Conservation (phyloP, 116 monocot genomes). For the Papilionanthe hybrid region DNA sequence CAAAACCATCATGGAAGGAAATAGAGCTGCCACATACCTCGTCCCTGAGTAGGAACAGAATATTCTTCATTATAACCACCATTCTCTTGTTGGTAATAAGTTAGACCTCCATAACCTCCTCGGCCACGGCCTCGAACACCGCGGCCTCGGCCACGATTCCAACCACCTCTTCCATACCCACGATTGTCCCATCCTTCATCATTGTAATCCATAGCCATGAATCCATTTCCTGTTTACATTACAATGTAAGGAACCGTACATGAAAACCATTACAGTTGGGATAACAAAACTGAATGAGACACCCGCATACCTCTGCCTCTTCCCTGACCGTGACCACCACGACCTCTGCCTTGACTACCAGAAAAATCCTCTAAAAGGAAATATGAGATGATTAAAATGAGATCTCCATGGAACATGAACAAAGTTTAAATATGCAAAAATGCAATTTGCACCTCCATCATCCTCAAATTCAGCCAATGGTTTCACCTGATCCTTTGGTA, state of each 20-base stretch:
- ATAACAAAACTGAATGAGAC: not conserved
- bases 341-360: constrained; percentile 33
- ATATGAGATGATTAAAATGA: not conserved
- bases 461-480: constrained; percentile 41
- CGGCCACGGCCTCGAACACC: constrained; percentile 29
- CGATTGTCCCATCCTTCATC: constrained; percentile 37
- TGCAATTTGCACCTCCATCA: constrained; percentile 18
- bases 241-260: not conserved
- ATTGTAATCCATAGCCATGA: constrained; percentile 20
- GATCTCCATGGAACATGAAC: not conserved
- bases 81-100: constrained; percentile 25
- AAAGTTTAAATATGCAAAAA: not conserved
- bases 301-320: constrained; percentile 23
- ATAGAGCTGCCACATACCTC: constrained; percentile 13
- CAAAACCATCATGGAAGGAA: not conserved
- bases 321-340: constrained; percentile 37
- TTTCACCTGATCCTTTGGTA: constrained; percentile 43
- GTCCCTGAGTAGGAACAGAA: constrained; percentile 12
- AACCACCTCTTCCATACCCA: constrained; percentile 27
- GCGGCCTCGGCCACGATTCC: constrained; percentile 31
- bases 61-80: constrained; percentile 28
- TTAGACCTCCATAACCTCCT: constrained; percentile 24
- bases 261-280: not conserved
- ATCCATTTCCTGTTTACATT: constrained; percentile 14
- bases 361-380: constrained; percentile 23